Evolutionary conservation across 2,329 filamentous ascomycete genomes (phyloP), one percentile per base, ranked within the genome.

Genomic region (Claviceps quebecensis): DNA sequence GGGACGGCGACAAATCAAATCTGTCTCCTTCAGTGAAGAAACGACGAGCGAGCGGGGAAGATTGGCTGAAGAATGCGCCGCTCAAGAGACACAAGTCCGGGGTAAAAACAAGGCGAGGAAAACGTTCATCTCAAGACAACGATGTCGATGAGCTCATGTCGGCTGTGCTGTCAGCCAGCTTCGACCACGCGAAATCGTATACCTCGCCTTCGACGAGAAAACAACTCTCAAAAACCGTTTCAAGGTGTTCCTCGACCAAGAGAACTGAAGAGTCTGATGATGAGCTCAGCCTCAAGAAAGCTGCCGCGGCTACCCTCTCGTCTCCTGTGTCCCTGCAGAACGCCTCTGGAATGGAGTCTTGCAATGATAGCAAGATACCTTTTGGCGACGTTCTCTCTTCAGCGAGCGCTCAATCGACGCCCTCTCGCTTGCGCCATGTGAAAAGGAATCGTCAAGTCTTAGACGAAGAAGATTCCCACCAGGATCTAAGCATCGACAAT

Each of bases 31-130:
- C 59, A 1, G 54, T 57, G 19, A 60, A 55, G 48, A 63, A 62
- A 45, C 55, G 61, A 50, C 57, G 60, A 23, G 59, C 56, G 8
- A 58, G 50, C 14, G 56, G 57, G 8, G 62, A 63, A 7, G 60
- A 62, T 4, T 68, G 66, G 67, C 51, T 69, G 7, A 67, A 60
- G 45, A 60, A 59, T 37, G 47, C 58, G 37, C 52, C 61, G 14
- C 56, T 44, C 22, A 69, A 69, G 52, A 64, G 60, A 51, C 58
- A 45, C 19, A 56, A 55, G 11, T 56, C 55, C n/a, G 56, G 39
- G 6, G 19, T 57, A 53, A 53, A 13, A 47, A 45, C 29, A 29
- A 22, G 53, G 4, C 36, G n/a, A 23, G 34, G 22, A 14, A 44
- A 36, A 13, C 49, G 38, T 40, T 52, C 38, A 26, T n/a, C 16